Base-by-base conservation (phyloP, 495 filamentous ascomycete species). In the Xeromyces bisporus region DNA sequence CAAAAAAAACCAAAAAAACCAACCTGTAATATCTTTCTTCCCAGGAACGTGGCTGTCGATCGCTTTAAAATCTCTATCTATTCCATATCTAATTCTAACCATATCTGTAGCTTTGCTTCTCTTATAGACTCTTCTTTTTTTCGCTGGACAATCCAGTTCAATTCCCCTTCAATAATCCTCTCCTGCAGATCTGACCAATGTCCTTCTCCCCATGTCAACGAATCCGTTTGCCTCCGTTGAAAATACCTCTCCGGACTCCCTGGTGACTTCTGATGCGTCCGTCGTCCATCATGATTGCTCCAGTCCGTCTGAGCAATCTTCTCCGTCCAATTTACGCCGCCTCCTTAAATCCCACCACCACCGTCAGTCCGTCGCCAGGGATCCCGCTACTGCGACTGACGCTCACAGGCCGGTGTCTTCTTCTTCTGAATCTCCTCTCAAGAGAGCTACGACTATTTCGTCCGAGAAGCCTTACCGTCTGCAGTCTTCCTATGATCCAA, bases 161-260 rank as follows among this genome's bases (percentile, higher is more conserved):
- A 44, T 10, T 13, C 14, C 17, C 23, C 47, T 36, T 35, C 47
- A 44, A 45, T 46, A 39, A 45, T n/a, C n/a, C n/a, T n/a, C 44
- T 24, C 43, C 37, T 46, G 46, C 37, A 48, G 39, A 25, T 44
- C 43, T 58, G 52, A 62, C 62, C 62, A 62, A 67, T 69, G 65
- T 62, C 47, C 51, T 56, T 21, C 20, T 9, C 50, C 53, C 51
- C 65, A 69, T 69, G 65, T 69, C 65, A 66, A 66, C 49, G 20
- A 48, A 58, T 53, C 50, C 54, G 53, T 50, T 52, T 52, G 60
- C 54, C 51, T 45, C 62, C n/a, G n/a, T n/a, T 50, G 55, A 56
- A 47, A 43, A 61, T 43, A 48, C 53, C 50, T 48, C 50, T 55
- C 57, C 56, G 52, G 47, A 45, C 50, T 47, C 56, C 50, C 50